Conservation (phyloP, 441 rosid genomes). For the Pelargonium exstipulatum region DNA sequence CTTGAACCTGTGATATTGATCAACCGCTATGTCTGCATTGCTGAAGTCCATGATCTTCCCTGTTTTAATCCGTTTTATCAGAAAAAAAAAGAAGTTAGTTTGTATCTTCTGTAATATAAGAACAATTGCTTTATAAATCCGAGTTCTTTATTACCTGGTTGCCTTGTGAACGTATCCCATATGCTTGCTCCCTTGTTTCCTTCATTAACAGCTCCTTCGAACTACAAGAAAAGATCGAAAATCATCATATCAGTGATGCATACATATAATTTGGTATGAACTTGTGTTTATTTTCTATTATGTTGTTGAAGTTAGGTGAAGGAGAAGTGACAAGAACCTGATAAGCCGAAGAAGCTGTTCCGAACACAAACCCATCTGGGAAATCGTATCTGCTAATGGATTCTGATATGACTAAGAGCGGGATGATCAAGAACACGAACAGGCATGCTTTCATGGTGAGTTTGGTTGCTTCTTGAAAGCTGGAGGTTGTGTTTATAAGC, state of each 20-base stretch:
- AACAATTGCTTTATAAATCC: neutral
- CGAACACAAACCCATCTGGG: conserved; percentile 67
- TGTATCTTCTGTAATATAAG: too few species aligned
- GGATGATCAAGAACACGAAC: conserved; percentile 20
- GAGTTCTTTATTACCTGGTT: conserved; percentile 42
- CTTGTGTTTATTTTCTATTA: neutral
- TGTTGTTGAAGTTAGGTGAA: conserved; percentile 9
- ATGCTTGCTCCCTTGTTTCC: conserved; percentile 79
- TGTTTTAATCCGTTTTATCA: conserved; percentile 21
- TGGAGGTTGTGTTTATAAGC: neutral
- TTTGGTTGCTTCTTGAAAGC: neutral
- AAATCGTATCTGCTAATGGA: conserved; percentile 58
- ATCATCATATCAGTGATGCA: neutral
- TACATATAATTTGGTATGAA: neutral
- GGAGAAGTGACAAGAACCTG: conserved; percentile 43
- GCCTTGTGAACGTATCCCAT: conserved; percentile 80
- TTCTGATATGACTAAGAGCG: conserved; percentile 31
- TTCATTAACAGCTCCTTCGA: conserved; percentile 81
- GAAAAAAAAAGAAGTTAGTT: too few species aligned
- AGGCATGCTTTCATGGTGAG: conserved; percentile 22
- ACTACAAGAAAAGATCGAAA: conserved; percentile 27
- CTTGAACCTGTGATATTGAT: conserved; percentile 78
- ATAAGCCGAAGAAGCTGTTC: conserved; percentile 88
- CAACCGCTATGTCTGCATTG: conserved; percentile 85
- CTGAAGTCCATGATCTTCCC: conserved; percentile 91